Evolutionary conservation across 139 green algal genomes (phyloP), one percentile per base, ranked within the genome.

Genomic region (Axilococcus clingmanii): DNA sequence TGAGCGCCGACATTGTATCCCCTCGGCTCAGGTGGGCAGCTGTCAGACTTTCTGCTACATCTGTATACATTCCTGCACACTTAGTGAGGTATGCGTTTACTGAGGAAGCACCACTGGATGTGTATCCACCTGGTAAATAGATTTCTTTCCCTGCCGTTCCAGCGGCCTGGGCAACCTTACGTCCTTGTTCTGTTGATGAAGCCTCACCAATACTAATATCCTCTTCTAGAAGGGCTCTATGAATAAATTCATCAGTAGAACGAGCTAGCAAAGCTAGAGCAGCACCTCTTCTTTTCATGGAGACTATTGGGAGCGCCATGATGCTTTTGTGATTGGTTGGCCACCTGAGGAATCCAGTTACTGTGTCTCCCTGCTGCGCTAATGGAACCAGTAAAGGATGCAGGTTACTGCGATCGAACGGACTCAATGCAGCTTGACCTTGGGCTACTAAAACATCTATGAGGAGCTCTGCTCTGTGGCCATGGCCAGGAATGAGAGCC

Each of bases 361-460:
- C 64, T 5, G 24, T 19, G 25, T 60, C 43, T 6, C 51, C 49
- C 20, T 36, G 47, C 22, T 55, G 53, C 11, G 59, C 49, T 23
- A 92, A 52, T 3, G 83, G 83, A 4, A 92, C 66, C 8, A 86
- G 40, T 23, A 88, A 55, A 7, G 83, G 83, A 59, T 92, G 82
- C 33, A 92, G 56, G 5, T 72, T 68, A 1, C 27, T 23, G 1
- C 81, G 68, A 29, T 89, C 66, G 2, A 59, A 54, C 0, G 83
- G 83, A 1, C 57, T 48, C 15, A 86, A 35, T 3, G 72, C 34
- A 0, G 30, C 35, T 14, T 77, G 65, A 2, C 77, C 79, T 31
- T 77, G 70, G 2, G 65, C 76, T 52, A 85, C 43, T 8, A 91
- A 57, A 14, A 86, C 77, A 72, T 80, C 63, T 31, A 41, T n/a